Percentiles rank a stretch among this genome's conserved stretches.
Evolutionary conservation across 345 rosid species (phyloP).

Genomic region (Adansonia digitata): DNA sequence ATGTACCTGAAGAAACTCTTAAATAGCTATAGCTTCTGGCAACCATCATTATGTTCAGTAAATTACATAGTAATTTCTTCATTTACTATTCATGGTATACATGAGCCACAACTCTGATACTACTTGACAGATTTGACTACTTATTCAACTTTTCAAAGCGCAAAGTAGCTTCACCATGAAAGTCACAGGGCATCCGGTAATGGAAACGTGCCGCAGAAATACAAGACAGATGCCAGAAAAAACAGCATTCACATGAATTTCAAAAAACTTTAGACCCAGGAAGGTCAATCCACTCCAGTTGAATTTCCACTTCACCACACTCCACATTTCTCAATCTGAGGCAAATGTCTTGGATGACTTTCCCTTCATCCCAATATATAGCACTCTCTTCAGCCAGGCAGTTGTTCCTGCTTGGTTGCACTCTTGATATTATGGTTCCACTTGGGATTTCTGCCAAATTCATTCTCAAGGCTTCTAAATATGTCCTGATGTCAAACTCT

Average conservation of each 20-base stretch:
- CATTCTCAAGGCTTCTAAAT: slow-evolving; percentile 62
- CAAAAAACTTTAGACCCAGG: slow-evolving; percentile 63
- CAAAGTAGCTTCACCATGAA: slow-evolving; percentile 2
- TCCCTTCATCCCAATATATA: slow-evolving; percentile 39
- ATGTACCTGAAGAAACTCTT: not conserved
- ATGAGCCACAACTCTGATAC: not conserved
- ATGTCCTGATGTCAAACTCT: slow-evolving; percentile 60
- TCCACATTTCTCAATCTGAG: slow-evolving; percentile 79
- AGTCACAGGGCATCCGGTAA: not conserved
- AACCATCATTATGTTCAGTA: not conserved
- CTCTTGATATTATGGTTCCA: slow-evolving; percentile 56
- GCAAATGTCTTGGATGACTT: slow-evolving; percentile 56
- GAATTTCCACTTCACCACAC: slow-evolving; percentile 83
- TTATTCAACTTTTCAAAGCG: not conserved
- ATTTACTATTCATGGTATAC: not conserved
- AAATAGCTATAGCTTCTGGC: not conserved
- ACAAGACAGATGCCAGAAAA: not conserved
- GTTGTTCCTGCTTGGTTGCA: slow-evolving; percentile 52
- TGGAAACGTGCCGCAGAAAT: not conserved
- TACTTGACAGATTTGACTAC: not conserved
- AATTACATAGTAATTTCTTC: not conserved
- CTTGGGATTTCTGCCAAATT: slow-evolving; percentile 40
- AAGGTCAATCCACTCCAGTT: slow-evolving; percentile 79
- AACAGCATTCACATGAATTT: not conserved
- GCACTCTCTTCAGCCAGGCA: slow-evolving; percentile 67